Evolutionary conservation across 306 rosid species (phyloP), one percentile per base, ranked within the genome.

Genomic region (Trifolium dubium): DNA sequence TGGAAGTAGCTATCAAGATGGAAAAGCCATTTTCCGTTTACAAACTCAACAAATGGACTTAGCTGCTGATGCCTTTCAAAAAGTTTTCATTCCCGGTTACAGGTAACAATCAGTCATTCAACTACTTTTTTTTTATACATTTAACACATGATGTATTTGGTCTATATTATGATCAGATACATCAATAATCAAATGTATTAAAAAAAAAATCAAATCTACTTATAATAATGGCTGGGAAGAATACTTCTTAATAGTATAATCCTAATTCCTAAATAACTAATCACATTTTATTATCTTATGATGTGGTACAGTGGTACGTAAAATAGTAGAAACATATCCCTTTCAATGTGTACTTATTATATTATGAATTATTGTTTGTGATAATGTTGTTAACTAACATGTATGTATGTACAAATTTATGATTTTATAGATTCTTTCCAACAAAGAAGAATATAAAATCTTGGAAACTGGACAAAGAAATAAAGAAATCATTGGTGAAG

Each of bases 31-130:
- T 64, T 95, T 90, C 75, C 69, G 81, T 2, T 78, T 95, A 14
- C 99, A 95, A 85, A 77, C 88, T 0, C 87, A 95, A 35, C 99
- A 92, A 82, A 90, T 92, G 97, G 43, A 78, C 30, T 79, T 92
- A 28, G 99, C 97, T 0, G 90, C 98, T 1, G 89, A 95, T 71
- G 96, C 91, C 10, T 95, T 92, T 30, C 98, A 92, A 35, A 92
- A 88, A 81, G 93, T 92, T 3, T 88, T 86, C 88, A 86, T 95
- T 74, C 99, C 99, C 0, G 98, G 99, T n/a, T 92, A 90, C 67
- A 88, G 99, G 99, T 94, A 75, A 11, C 13, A 46, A 34, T 23
- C 23, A 23, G 1, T 23, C 23, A 23, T n/a, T n/a, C n/a, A n/a
- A n/a, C n/a, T n/a, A n/a, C n/a, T n/a, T n/a, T n/a, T n/a, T n/a